Conservation (phyloP, 345 rosid genomes). For the Salix koriyanagi region DNA sequence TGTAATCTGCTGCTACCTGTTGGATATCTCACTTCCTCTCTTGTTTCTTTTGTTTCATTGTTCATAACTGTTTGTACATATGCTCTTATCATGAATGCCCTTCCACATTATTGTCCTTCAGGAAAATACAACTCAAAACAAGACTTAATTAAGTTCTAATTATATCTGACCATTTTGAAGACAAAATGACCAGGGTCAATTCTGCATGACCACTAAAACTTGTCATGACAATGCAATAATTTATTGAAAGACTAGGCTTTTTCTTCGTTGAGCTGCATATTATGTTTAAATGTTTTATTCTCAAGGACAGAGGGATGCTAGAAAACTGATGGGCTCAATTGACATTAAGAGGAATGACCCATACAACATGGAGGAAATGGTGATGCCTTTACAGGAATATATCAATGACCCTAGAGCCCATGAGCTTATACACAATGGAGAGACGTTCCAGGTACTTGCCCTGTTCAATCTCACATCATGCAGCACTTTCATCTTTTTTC, state of each 20-base stretch:
- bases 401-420: slow-evolving; percentile 65
- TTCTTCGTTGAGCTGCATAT: not conserved
- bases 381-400: slow-evolving; percentile 74
- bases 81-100: not conserved
- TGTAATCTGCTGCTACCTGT: not conserved
- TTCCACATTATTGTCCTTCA: too few relatives aligned
- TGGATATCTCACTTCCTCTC: not conserved
- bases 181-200: not conserved
- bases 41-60: not conserved
- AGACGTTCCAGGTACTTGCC: slow-evolving; percentile 75
- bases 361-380: slow-evolving; percentile 72
- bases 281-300: not conserved
- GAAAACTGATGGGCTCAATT: slow-evolving; percentile 42
- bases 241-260: not conserved
- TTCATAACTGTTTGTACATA: not conserved
- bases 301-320: slow-evolving; percentile 68
- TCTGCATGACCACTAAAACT: not conserved
- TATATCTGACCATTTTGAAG: not conserved
- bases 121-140: too few relatives aligned
- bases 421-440: slow-evolving; percentile 90
- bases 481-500: not conserved
- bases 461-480: slow-evolving; percentile 3
- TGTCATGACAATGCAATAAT: not conserved
- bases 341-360: slow-evolving; percentile 47
- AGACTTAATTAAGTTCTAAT: too few relatives aligned